phyloP scores from a whole-genome alignment of 2,329 filamentous ascomycete genomes.

The Penicillium sp. region DNA sequence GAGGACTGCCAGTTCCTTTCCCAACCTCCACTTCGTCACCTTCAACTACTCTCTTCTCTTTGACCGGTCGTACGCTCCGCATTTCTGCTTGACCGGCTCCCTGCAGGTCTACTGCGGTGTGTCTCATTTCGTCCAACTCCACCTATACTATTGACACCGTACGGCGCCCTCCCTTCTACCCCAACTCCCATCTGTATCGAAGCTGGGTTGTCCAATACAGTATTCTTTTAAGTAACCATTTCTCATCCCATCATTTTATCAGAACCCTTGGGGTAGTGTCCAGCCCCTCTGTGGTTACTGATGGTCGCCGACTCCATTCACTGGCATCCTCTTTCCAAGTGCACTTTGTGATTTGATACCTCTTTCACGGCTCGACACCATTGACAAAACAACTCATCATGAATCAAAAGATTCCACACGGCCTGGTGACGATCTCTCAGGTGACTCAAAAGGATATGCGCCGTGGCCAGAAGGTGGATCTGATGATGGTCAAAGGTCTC shows the following conservation, averaged over 20 bases:
- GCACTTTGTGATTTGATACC: background rate
- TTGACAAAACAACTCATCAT: constrained; percentile 28
- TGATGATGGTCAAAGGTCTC: constrained; percentile 48
- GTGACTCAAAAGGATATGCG: constrained; percentile 43
- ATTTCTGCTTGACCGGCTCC: no score
- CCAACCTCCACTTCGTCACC: no score
- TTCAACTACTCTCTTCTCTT: no score
- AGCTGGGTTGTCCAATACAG: no score
- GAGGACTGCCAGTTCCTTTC: no score
- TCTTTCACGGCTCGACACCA: background rate
- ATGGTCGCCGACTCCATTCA: background rate
- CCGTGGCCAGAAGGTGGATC: constrained; percentile 41
- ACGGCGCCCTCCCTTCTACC: background rate
- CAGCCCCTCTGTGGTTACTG: background rate
- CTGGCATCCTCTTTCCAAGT: background rate
- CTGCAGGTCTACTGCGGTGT: no score
- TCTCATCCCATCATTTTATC: background rate
- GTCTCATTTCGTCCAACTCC: no score
- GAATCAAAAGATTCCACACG: constrained; percentile 45
- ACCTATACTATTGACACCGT: no score
- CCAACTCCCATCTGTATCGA: background rate
- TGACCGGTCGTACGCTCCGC: no score
- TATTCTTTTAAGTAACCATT: background rate
- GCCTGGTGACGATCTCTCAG: constrained; percentile 47
- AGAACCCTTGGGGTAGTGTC: background rate